Base-by-base conservation (phyloP, 768 basidiomycete species). In the Paxillus rubicundulus region DNA sequence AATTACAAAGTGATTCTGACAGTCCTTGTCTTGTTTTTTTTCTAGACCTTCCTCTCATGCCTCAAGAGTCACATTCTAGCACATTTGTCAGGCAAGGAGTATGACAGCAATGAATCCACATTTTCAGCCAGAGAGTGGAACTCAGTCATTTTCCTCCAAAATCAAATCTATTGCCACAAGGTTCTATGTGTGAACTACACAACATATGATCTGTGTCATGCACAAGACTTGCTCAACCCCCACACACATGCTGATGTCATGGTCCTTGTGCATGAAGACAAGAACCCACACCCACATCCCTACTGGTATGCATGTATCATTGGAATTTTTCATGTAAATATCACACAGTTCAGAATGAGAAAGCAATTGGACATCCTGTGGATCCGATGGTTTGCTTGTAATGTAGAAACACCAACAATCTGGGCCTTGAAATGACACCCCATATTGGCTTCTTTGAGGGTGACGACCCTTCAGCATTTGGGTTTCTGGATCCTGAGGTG, bases 401-500 rank as follows among this genome's bases (percentile, higher is more conserved):
- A 24, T 24, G 24, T 44, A 2, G 71, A 75, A 45, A 36, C 4
- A 47, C 41, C 32, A 6, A 59, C 52, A 37, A 71, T 74, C 1
- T 67, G 67, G 51, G 54, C 60, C 5, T 27, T 47, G 0, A 56
- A 64, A 16, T 60, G 65, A 0, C 61, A 78, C 0, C 75, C n/a
- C 63, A 66, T 6, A 37, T 82, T 9, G 72, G 70, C 0, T 81
- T 78, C 62, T 50, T 78, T 2, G 47, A 59, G 2, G 47, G 53
- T 2, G 37, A 60, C 1, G 65, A 70, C 18, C 46, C 53, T 0
- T 60, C 51, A 13, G 68, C 73, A 13, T 80, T 79, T 58, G 76
- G 77, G 0, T 80, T 81, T 53, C 33, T 81, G 3, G 70, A 80
- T 54, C 79, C 78, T 0, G 46, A 49, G 4, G 52, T 64, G 2